A percentile compares a stretch with the other conserved stretches of the same genome.
phyloP scores from a whole-genome alignment of 1,284 basidiomycete species.

The Microbotryum intermedium region DNA sequence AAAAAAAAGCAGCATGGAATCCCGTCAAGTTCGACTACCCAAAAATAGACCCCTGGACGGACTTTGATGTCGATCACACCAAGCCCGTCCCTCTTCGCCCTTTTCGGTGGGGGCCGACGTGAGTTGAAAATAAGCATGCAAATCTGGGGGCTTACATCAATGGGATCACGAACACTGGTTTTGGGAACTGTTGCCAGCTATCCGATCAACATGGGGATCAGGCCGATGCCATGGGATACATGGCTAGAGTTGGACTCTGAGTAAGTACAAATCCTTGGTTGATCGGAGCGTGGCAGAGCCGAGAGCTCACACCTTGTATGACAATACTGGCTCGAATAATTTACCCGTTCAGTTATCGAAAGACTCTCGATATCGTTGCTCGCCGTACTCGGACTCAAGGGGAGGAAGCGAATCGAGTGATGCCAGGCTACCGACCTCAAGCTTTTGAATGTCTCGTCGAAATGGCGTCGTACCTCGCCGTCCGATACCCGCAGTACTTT shows the following conservation, averaged over 20 bases:
- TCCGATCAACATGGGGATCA: conserved; percentile 16
- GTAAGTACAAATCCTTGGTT: neutral
- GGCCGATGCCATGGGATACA: conserved; percentile 7
- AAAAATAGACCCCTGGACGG: too few species aligned
- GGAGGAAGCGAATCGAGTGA: neutral
- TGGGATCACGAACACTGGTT: too few species aligned
- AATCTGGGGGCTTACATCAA: neutral
- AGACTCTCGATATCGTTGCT: conserved; percentile 2
- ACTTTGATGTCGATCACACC: neutral
- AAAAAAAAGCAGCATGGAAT: neutral
- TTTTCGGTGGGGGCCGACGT: conserved; percentile 19
- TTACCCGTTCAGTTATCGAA: conserved; percentile 1
- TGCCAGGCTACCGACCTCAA: conserved; percentile 13
- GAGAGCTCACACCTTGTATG: neutral
- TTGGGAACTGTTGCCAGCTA: neutral
- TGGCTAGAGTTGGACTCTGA: conserved; percentile 21
- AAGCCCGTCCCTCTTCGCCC: conserved; percentile 18
- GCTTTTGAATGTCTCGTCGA: conserved; percentile 20
- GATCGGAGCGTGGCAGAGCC: neutral
- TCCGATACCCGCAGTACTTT: conserved; percentile 16
- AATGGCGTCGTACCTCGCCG: conserved; percentile 16
- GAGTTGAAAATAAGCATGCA: neutral
- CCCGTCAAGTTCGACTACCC: neutral
- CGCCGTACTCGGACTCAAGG: conserved; percentile 1
- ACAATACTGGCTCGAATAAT: too few species aligned